Evolutionary conservation across 2,329 filamentous ascomycete genomes (phyloP).

Genomic region (Beauveria bassiana): DNA sequence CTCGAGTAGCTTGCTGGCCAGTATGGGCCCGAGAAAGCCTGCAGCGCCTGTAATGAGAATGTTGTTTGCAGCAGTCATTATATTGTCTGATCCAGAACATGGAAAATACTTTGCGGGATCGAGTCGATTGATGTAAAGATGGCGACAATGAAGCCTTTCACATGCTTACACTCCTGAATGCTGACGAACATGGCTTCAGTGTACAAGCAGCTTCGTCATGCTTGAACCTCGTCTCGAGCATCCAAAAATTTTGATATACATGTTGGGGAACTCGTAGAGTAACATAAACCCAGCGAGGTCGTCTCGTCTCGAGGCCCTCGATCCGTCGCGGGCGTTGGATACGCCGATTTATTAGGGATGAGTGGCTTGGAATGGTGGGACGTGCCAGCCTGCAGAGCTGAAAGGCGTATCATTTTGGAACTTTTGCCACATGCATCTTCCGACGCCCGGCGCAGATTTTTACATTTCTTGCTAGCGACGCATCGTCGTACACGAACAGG

Average conservation of each 20-base stretch:
- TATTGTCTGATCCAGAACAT: not conserved
- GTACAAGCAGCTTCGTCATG: not conserved
- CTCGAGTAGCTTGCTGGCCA: slow-evolving; percentile 47
- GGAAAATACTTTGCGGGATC: not conserved
- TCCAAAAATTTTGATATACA: not conserved
- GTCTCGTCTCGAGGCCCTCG: not conserved
- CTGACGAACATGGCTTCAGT: not conserved
- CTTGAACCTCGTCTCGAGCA: not conserved
- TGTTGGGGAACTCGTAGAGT: not conserved
- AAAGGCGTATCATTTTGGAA: too few species aligned
- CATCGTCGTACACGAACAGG: too few species aligned
- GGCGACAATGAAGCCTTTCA: not conserved
- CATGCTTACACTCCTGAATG: not conserved
- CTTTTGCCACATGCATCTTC: too few species aligned
- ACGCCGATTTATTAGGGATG: too few species aligned
- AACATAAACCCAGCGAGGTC: not conserved
- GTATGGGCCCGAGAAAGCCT: slow-evolving; percentile 57
- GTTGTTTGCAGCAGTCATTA: slow-evolving; percentile 10
- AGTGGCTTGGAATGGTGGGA: too few species aligned
- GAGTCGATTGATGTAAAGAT: not conserved
- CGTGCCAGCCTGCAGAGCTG: too few species aligned
- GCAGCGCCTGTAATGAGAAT: slow-evolving; percentile 58
- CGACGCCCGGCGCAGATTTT: too few species aligned
- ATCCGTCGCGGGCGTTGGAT: not conserved
- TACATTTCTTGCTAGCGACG: too few species aligned